Evolutionary conservation across 257 asterid species (phyloP), one percentile per base, ranked within the genome.

Genomic region (Forsythia viridissima): DNA sequence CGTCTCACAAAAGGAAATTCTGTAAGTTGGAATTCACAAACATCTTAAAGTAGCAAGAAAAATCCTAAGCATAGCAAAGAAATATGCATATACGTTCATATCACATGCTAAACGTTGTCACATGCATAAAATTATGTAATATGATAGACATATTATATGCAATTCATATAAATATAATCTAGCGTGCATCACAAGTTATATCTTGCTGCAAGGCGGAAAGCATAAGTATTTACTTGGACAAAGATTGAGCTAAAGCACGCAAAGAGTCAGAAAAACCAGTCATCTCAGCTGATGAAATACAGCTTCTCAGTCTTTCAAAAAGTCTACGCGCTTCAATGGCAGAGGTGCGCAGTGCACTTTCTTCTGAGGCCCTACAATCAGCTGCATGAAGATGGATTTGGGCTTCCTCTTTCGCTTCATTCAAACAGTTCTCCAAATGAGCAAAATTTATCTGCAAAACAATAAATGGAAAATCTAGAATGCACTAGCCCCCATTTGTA

Each of bases 371-470:
- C 86, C 92, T 87, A 70, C 95, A 92, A 76, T 93, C 96, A 66
- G 98, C 98, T n/a, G 98, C 95, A 80, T 96, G 91, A 21, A 90
- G 96, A 88, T 93, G 89, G 80, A 98, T 93, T 83, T 94, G 98
- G 46, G 98, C 98, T 88, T 94, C 98, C 83, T 94, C 91, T 83
- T 98, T 92, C 43, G 98, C 97, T 83, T 94, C 98, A 51, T 94
- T 98, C 77, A 94, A 87, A 80, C 95, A 94, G 74, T 92, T 94
- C 91, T 94, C 98, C 67, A 94, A 81, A 84, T 92, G 98, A 39
- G 96, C 98, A 81, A 97, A 91, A 76, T 94, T 94, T 97, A 91
- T 88, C 98, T 94, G 93, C 86, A 80, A 72, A 66, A 46, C 40
- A 75, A 76, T 48, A 79, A 75, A 70, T 48, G 71, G 6, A 67